These are phyloP conservation scores for Kalmusia sp. DNA, from an alignment of 2,329 filamentous ascomycete species.

Conservation along the genomic window DNA sequence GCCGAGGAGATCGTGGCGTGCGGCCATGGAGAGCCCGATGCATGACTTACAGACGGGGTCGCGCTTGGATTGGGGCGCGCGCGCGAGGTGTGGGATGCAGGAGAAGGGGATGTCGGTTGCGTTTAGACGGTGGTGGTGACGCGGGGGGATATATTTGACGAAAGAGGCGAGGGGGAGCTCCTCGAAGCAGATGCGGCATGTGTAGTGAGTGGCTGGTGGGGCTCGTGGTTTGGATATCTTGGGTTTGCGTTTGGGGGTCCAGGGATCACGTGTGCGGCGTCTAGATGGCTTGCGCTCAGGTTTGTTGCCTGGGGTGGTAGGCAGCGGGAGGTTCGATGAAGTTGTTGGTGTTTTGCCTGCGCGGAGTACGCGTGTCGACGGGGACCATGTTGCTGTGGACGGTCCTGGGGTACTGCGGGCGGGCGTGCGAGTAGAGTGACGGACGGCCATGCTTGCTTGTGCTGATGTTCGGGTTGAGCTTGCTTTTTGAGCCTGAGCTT, in stretches of 20 bases:
- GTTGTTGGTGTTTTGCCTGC: slow-evolving; percentile 23
- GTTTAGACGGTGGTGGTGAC: background rate
- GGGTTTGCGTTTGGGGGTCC: slow-evolving; percentile 28
- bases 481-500: too few relatives aligned
- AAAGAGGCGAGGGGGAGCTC: slow-evolving; percentile 23
- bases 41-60: slow-evolving; percentile 38
- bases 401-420: slow-evolving; percentile 19
- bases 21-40: slow-evolving; percentile 29
- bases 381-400: background rate
- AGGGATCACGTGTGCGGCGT: slow-evolving; percentile 25
- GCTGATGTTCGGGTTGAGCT: too few relatives aligned
- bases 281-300: slow-evolving; percentile 9
- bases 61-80: slow-evolving; percentile 23
- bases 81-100: slow-evolving; percentile 32
- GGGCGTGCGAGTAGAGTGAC: background rate
- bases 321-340: background rate
- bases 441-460: too few relatives aligned
- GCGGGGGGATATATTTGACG: slow-evolving; percentile 22
- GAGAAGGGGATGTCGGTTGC: slow-evolving; percentile 18
- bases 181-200: slow-evolving; percentile 33
- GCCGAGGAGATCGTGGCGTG: slow-evolving; percentile 29
- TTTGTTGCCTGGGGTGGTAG: background rate
- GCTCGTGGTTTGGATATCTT: slow-evolving; percentile 15
- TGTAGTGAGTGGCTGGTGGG: slow-evolving; percentile 25
- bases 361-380: slow-evolving; percentile 14